phyloP scores from a whole-genome alignment of 140 eudicot genomes.

The Bidens hawaiensis region DNA sequence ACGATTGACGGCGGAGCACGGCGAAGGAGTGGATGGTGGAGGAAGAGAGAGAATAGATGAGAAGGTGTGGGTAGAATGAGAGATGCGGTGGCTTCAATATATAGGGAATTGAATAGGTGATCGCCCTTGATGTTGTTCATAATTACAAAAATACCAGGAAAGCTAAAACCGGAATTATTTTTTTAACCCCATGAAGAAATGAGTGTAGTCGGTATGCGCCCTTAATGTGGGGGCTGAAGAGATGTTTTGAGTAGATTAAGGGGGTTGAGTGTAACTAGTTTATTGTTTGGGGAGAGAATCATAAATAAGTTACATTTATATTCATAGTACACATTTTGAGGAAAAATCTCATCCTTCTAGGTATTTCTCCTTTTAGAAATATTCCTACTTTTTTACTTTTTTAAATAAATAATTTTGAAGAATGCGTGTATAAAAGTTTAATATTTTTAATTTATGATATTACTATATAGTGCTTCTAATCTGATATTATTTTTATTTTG shows the following conservation, averaged over 20 bases:
- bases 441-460: neutral
- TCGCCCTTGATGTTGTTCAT: constrained; percentile 16
- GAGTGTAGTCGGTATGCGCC: neutral
- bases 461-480: neutral
- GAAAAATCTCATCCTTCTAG: neutral
- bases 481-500: too few relatives aligned
- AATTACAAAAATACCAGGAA: constrained; percentile 27
- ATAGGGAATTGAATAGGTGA: constrained; percentile 16
- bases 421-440: too few relatives aligned
- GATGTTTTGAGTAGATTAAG: neutral
- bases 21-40: neutral
- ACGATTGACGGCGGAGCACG: constrained; percentile 22
- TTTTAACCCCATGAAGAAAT: neutral
- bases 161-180: neutral
- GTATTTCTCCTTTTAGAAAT: neutral
- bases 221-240: neutral
- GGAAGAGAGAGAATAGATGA: constrained; percentile 17
- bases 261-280: neutral
- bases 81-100: constrained; percentile 26
- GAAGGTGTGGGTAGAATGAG: constrained; percentile 19
- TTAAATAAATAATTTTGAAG: neutral
- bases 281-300: neutral
- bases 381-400: neutral
- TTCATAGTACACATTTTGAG: neutral
- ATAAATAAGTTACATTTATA: neutral